Evolutionary conservation across 257 asterid genomes (phyloP).

Genomic region (Solanum dulcamara): DNA sequence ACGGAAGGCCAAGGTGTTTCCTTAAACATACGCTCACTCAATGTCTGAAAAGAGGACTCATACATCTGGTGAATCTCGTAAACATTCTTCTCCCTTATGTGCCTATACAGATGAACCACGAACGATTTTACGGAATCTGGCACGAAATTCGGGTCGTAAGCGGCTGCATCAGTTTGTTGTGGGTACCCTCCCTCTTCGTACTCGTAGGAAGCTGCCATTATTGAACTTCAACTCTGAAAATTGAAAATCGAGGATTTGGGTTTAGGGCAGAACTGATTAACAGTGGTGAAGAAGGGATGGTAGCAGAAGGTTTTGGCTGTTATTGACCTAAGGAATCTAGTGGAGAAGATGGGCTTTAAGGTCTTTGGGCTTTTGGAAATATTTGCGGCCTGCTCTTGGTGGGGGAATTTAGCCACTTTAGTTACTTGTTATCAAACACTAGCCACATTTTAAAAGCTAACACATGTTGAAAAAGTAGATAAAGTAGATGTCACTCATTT

Average conservation of each 20-base stretch:
- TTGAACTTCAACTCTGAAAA: not conserved
- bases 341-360: not conserved
- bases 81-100: constrained; percentile 92
- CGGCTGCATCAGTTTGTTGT: constrained; percentile 24
- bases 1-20: constrained; percentile 93
- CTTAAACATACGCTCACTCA: constrained; percentile 87
- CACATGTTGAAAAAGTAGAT: too few species aligned
- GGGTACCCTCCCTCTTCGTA: constrained; percentile 25
- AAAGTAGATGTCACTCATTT: too few species aligned
- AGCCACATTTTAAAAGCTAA: not conserved
- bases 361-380: not conserved
- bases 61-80: constrained; percentile 98
- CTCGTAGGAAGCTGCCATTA: constrained; percentile 57
- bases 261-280: not conserved
- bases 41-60: constrained; percentile 74
- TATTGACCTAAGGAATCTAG: not conserved
- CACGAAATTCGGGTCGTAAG: constrained; percentile 71
- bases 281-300: not conserved
- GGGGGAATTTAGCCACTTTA: not conserved
- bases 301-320: not conserved
- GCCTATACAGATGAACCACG: constrained; percentile 82
- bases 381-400: not conserved
- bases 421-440: not conserved
- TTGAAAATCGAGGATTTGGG: not conserved
- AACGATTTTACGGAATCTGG: constrained; percentile 89